Evolutionary conservation across 2,329 filamentous ascomycete species (phyloP), one percentile per base, ranked within the genome.

Genomic region (Colletotrichum sp.): DNA sequence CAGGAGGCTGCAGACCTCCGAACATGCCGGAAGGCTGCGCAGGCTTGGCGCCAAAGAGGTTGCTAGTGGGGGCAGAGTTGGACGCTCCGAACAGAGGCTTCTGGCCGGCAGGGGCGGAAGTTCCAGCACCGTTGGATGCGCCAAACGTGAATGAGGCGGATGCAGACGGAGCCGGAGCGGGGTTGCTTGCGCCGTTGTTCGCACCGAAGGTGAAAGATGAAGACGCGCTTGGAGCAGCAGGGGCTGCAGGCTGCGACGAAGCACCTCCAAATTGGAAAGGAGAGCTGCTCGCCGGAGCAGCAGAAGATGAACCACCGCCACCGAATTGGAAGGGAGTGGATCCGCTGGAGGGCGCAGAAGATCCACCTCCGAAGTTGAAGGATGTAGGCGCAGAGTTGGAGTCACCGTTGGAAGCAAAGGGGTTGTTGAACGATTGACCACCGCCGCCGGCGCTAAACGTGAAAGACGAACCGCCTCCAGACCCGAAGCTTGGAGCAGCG

Each of bases 271-370:
- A 77, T 22, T 79, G 77, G 44, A 78, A 73, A 22, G 78, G 78
- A 28, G 74, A 76, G 68, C 63, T 78, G 28, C 63, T 72, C 19
- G 70, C 34, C n/a, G 68, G 68, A n/a, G 76, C 74, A 60, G 73
- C 69, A 11, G 76, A 68, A 4, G 73, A 72, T 15, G 77, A 68
- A 79, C 80, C 36, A 81, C 79, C 68, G 76, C 79, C 72, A 78
- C 86, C 82, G 82, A 89, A 84, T 78, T 88, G 83, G 82, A 86
- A 86, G 19, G 79, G 72, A 73, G 81, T 80, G 74, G 79, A 81
- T 44, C 34, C 65, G 65, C 70, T 76, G 30, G 78, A 69, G 36
- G 68, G 79, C 55, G 74, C 77, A 65, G 68, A 39, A 52, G 73
- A 79, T n/a, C 77, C 78, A 19, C 75, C 80, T 8, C 83, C 83